Evolutionary conservation across 2,329 filamentous ascomycete genomes (phyloP), one percentile per base, ranked within the genome.

Genomic region (Monilinia aucupariae): DNA sequence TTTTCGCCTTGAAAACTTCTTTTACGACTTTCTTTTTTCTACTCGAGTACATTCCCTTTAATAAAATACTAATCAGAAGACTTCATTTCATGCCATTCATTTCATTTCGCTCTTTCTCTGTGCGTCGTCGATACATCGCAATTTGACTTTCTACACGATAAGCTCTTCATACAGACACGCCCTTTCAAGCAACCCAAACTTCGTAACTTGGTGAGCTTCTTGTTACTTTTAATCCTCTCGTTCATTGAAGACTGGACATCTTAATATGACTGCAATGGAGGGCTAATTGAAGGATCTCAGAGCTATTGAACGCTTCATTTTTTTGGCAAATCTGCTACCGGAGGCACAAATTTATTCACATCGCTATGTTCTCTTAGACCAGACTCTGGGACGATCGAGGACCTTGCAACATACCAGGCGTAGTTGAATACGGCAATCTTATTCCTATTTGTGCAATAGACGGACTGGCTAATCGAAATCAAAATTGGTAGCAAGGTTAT

Each of bases 31-130:
- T 32, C n/a, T 20, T 17, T 56, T 37, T 22, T 27, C 41, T 25
- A n/a, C n/a, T n/a, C n/a, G n/a, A n/a, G n/a, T n/a, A 3, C n/a
- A 22, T 22, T 39, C 50, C 39, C 37, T 39, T 39, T 48, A 37
- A 47, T 41, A 41, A 12, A 25, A 39, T 39, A 25, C 49, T 32
- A 49, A 48, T 56, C 39, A 32, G 3, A 22, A 20, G 22, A 2
- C 9, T 48, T 41, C 51, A 10, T 25, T 56, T 32, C 52, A 17
- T 22, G 39, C 56, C 60, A 6, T 48, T 49, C 51, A 10, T 25
- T 56, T 32, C 52, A 17, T 30, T 48, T 62, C 60, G 59, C 39
- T 61, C 59, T 48, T 61, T 55, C 59, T 61, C 25, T 61, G 22
- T 34, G 7, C 39, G 32, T 45, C 45, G 32, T 32, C 32, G 32